Percentiles rank a stretch among this genome's conserved stretches.
Evolutionary conservation across 345 rosid species (phyloP).

Genomic region (Eucalyptus dawsonii): DNA sequence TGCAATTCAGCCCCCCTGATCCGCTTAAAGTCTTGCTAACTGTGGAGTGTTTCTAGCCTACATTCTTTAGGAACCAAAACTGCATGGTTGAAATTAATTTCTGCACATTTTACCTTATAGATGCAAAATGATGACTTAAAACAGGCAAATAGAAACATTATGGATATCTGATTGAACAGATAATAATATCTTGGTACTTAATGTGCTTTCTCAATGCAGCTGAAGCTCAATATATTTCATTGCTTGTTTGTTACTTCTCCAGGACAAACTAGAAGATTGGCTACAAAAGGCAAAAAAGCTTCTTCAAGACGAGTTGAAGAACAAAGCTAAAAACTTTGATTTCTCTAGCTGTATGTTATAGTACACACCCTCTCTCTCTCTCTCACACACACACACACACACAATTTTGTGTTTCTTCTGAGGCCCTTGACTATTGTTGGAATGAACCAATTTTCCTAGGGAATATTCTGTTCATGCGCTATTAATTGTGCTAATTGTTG

Average conservation of each 20-base stretch:
- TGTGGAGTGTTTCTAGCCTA: background rate
- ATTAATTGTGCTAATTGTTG: background rate
- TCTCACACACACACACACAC: background rate
- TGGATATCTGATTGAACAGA: background rate
- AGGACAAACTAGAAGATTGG: slow-evolving; percentile 99
- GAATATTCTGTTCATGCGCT: background rate
- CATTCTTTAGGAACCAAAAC: background rate
- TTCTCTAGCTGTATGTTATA: slow-evolving; percentile 42
- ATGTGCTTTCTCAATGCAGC: background rate
- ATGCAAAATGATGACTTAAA: background rate
- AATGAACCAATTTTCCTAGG: background rate
- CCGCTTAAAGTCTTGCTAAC: background rate
- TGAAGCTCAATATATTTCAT: background rate
- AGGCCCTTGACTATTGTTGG: background rate
- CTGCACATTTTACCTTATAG: background rate
- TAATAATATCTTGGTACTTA: background rate
- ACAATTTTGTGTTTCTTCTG: background rate
- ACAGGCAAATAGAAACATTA: background rate
- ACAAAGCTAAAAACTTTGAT: slow-evolving; percentile 26
- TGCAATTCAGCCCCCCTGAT: background rate
- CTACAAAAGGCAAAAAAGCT: slow-evolving; percentile 50
- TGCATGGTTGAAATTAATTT: background rate
- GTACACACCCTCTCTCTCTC: background rate
- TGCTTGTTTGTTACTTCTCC: slow-evolving; percentile 6
- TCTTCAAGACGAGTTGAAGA: slow-evolving; percentile 48